Conservation (phyloP, 306 rosid genomes). For the Sindora glabra region DNA sequence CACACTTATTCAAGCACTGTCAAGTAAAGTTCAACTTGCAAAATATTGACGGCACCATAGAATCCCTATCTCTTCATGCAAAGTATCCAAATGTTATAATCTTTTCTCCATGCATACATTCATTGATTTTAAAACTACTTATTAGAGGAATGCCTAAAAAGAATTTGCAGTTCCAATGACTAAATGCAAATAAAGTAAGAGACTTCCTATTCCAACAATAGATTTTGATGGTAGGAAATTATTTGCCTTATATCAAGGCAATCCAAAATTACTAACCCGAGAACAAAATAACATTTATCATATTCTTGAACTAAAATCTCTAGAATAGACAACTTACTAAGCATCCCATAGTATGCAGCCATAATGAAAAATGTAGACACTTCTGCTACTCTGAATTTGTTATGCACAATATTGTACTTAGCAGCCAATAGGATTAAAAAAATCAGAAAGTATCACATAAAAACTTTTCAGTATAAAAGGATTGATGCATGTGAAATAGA, state of each 20-base stretch:
- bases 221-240: slow-evolving; percentile 89
- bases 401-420: no score
- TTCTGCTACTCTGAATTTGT: no score
- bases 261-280: slow-evolving; percentile 89
- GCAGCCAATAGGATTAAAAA: no score
- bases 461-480: no score
- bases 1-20: slow-evolving; percentile 28
- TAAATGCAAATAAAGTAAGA: slow-evolving; percentile 5
- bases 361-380: no score
- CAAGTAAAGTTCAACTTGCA: slow-evolving; percentile 32
- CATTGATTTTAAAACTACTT: background rate
- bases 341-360: no score
- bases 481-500: no score
- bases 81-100: background rate
- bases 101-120: background rate
- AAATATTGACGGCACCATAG: slow-evolving; percentile 26
- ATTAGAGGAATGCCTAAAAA: background rate
- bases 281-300: slow-evolving; percentile 13
- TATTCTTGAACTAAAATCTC: background rate
- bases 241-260: slow-evolving; percentile 92
- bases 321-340: no score
- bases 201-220: slow-evolving; percentile 90
- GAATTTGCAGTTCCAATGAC: background rate
- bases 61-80: background rate
- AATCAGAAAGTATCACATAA: no score